These are phyloP conservation scores for Azolla pinnata DNA, from an alignment of 75 land plant genomes.

Conservation along the genomic window DNA sequence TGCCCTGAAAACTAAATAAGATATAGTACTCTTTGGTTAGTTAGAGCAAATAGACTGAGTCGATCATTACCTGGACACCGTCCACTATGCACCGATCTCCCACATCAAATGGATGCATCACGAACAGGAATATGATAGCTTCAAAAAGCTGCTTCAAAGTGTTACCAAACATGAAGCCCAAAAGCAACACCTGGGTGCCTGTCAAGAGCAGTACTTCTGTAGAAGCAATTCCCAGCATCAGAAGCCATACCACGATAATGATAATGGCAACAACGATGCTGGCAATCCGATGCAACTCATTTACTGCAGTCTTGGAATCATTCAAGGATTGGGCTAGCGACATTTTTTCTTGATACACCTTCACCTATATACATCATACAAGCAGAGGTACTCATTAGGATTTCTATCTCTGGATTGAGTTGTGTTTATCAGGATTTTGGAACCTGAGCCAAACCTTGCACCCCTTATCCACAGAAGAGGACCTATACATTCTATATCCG, in stretches of 20 bases:
- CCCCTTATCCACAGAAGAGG: no score
- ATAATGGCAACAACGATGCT: conserved; percentile 14
- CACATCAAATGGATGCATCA: conserved; percentile 65
- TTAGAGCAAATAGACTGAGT: no score
- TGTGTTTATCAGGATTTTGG: no score
- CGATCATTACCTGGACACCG: conserved; percentile 38
- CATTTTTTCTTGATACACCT: conserved; percentile 31
- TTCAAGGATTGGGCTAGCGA: conserved; percentile 35
- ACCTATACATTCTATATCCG: no score
- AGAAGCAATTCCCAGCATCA: conserved; percentile 40
- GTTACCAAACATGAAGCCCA: conserved; percentile 48
- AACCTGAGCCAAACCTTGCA: no score
- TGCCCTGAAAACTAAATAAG: no score
- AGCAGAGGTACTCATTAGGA: no score
- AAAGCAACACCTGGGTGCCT: conserved; percentile 25
- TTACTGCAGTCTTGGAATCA: conserved; percentile 50
- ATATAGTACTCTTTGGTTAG: no score
- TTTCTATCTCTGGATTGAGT: no score
- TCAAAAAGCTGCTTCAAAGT: conserved; percentile 60
- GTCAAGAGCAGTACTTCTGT: conserved; percentile 26
- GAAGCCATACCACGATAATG: conserved; percentile 24
- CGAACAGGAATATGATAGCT: conserved; percentile 53
- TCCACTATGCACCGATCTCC: conserved; percentile 64
- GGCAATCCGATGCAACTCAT: conserved; percentile 33
- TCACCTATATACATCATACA: conserved; percentile 17